Percentiles rank a stretch among this genome's conserved stretches.
Evolutionary conservation across 306 rosid genomes (phyloP).

Genomic region (Prunus padus): DNA sequence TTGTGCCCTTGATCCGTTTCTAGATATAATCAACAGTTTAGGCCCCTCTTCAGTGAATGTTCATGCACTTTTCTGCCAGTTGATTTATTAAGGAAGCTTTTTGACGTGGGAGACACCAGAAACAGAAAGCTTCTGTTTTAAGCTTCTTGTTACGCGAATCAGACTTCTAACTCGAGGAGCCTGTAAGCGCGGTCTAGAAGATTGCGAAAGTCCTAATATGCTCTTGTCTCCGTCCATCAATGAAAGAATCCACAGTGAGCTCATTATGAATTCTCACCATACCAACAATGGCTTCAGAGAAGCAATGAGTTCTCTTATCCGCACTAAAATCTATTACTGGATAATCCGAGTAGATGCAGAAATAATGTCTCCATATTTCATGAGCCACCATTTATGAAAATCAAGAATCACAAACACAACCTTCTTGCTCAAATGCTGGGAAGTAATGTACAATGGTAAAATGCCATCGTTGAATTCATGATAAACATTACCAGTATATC

Average conservation of each 20-base stretch:
- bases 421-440: slow-evolving; percentile 65
- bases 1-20: slow-evolving; percentile 67
- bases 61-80: slow-evolving; percentile 4
- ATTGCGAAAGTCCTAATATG: slow-evolving; percentile 61
- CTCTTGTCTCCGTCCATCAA: slow-evolving; percentile 57
- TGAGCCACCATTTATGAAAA: slow-evolving; percentile 85
- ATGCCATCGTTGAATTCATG: slow-evolving; percentile 96
- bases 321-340: slow-evolving; percentile 49
- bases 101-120: neutral
- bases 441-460: slow-evolving; percentile 73
- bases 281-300: slow-evolving; percentile 76
- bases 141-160: slow-evolving; percentile 41
- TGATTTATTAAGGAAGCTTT: slow-evolving; percentile 20
- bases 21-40: slow-evolving; percentile 54
- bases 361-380: slow-evolving; percentile 67
- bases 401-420: slow-evolving; percentile 86
- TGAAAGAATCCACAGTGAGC: slow-evolving; percentile 52
- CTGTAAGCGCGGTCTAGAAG: slow-evolving; percentile 58
- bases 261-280: slow-evolving; percentile 81
- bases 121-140: slow-evolving; percentile 16
- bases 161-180: slow-evolving; percentile 57
- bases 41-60: slow-evolving; percentile 36
- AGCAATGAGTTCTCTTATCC: slow-evolving; percentile 74
- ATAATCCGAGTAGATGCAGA: slow-evolving; percentile 66
- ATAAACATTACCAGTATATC: slow-evolving; percentile 88